A percentile compares a stretch with the other conserved stretches of the same genome.
Evolutionary conservation across 495 filamentous ascomycete species (phyloP).

Genomic region (Daldinia childiae): DNA sequence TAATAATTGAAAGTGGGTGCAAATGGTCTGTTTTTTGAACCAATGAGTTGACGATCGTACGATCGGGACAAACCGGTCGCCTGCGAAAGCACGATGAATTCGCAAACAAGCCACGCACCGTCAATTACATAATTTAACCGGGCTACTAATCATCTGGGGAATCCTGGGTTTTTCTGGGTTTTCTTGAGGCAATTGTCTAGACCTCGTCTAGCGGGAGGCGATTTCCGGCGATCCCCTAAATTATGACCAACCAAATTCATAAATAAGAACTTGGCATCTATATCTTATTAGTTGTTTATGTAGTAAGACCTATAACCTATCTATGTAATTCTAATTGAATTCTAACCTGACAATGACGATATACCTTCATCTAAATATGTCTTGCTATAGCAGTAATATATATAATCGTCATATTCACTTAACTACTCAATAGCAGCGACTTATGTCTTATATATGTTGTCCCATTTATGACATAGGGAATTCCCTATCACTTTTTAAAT

Average conservation of each 20-base stretch:
- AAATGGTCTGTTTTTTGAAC: slow-evolving; percentile 31
- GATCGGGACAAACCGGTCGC: slow-evolving; percentile 34
- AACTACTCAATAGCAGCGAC: not conserved
- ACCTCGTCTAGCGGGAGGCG: not conserved
- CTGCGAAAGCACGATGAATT: not conserved
- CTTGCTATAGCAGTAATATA: not conserved
- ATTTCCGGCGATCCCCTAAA: not conserved
- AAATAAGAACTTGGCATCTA: not conserved
- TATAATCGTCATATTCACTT: not conserved
- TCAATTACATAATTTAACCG: slow-evolving; percentile 1
- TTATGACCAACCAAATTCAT: not conserved
- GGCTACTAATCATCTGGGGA: slow-evolving; percentile 1
- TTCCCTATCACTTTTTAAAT: not conserved
- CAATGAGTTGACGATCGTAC: slow-evolving; percentile 31
- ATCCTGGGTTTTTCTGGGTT: not conserved
- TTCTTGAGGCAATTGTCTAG: slow-evolving; percentile 1
- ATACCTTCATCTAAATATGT: not conserved
- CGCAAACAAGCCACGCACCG: not conserved
- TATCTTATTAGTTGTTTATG: too few species aligned
- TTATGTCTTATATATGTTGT: not conserved
- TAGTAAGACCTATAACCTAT: too few species aligned
- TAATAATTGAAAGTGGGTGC: slow-evolving; percentile 24
- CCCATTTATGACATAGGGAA: not conserved
- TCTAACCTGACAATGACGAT: not conserved
- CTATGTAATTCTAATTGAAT: too few species aligned